Percentiles rank a stretch among this genome's conserved stretches.
Conservation (phyloP, 2,329 filamentous ascomycete genomes). For the Sporothrix sp. region DNA sequence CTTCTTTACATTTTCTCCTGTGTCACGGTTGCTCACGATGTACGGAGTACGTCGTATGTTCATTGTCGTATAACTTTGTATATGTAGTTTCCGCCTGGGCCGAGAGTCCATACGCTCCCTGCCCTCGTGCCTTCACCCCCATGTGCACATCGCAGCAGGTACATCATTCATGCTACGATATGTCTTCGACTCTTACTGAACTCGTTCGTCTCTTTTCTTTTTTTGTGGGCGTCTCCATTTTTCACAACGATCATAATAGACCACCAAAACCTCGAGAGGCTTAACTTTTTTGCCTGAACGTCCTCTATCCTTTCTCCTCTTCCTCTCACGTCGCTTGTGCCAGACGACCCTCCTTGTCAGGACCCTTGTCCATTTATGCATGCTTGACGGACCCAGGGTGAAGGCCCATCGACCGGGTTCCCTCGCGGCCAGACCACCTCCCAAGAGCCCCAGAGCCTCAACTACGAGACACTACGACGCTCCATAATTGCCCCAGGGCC, state of each 20-base stretch:
- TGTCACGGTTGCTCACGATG: not conserved
- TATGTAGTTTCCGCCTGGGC: constrained; percentile 1
- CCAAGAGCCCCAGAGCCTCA: not conserved
- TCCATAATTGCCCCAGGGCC: no score
- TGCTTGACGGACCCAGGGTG: not conserved
- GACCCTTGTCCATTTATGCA: not conserved
- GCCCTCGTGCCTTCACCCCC: not conserved
- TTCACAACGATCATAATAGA: constrained; percentile 1
- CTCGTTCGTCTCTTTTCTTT: not conserved
- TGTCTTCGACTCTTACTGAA: no score
- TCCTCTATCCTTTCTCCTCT: not conserved
- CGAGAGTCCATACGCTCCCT: no score
- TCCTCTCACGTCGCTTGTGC: not conserved
- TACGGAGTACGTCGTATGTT: no score
- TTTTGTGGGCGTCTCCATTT: not conserved
- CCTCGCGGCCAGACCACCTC: not conserved
- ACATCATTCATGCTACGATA: not conserved
- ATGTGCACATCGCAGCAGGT: not conserved
- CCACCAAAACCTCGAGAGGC: constrained; percentile 7
- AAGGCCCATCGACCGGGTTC: not conserved
- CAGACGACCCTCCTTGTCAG: not conserved
- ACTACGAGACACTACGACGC: not conserved
- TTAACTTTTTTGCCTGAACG: not conserved
- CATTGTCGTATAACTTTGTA: no score
- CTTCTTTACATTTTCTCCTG: not conserved